Evolutionary conservation across 257 asterid species (phyloP).

Genomic region (Fraxinus pennsylvanica): DNA sequence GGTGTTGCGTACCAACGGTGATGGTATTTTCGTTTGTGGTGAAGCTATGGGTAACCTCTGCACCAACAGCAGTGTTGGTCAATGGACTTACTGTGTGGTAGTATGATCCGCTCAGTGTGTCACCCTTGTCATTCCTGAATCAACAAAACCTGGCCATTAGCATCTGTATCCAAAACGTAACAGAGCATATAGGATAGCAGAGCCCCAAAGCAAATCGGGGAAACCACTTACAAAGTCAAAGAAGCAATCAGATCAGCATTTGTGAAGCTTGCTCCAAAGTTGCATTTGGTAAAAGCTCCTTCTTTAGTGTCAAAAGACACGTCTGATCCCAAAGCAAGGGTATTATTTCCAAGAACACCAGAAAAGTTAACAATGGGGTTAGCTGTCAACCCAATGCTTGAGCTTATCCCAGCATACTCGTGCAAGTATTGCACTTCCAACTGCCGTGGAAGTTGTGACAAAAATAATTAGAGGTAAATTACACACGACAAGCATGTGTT

Average conservation of each 20-base stretch:
- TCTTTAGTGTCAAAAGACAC: slow-evolving; percentile 47
- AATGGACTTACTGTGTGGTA: slow-evolving; percentile 49
- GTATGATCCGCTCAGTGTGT: slow-evolving; percentile 46
- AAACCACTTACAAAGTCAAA: slow-evolving; percentile 41
- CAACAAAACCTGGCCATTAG: background rate
- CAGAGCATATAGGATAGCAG: background rate
- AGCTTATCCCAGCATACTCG: slow-evolving; percentile 40
- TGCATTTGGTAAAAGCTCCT: slow-evolving; percentile 42
- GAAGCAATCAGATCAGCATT: slow-evolving; percentile 51
- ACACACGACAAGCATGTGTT: background rate
- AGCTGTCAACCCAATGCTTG: slow-evolving; percentile 57
- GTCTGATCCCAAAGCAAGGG: slow-evolving; percentile 48
- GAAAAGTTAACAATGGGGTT: slow-evolving; percentile 52
- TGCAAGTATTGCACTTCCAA: slow-evolving; percentile 55
- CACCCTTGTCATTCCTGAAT: slow-evolving; percentile 53
- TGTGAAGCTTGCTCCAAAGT: slow-evolving; percentile 47
- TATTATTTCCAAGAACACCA: slow-evolving; percentile 43
- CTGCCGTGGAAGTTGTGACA: slow-evolving; percentile 25
- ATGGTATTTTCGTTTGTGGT: slow-evolving; percentile 43
- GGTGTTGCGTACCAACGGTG: slow-evolving; percentile 49
- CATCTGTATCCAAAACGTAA: background rate
- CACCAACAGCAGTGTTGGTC: slow-evolving; percentile 51
- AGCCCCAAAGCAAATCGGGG: background rate
- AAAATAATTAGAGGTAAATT: background rate
- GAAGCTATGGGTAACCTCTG: slow-evolving; percentile 51